phyloP scores from a whole-genome alignment of 1,284 basidiomycete species.

The Moesziomyces sp. region DNA sequence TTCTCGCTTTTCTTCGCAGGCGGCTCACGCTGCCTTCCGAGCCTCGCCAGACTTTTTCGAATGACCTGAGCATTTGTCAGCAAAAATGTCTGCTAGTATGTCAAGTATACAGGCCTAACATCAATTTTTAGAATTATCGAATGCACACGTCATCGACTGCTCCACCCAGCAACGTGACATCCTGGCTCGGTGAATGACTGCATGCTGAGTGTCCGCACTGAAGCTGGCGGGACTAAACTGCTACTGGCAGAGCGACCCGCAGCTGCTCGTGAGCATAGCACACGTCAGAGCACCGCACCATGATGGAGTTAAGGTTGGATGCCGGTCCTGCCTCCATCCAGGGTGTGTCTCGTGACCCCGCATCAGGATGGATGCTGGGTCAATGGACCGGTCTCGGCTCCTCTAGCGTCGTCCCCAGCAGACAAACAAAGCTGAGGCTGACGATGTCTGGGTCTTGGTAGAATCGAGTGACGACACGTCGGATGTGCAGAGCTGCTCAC shows the following conservation, averaged over 20 bases:
- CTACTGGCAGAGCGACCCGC: no score
- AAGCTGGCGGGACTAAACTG: no score
- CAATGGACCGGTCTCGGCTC: no score
- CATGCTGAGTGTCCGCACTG: no score
- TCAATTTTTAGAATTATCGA: no score
- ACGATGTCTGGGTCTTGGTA: no score
- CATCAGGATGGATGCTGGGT: constrained; percentile 1
- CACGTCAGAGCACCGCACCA: no score
- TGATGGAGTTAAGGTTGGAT: no score
- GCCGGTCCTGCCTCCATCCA: no score
- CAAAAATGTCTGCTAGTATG: not conserved
- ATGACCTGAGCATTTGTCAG: constrained; percentile 34
- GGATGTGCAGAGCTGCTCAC: not conserved
- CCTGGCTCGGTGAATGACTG: no score
- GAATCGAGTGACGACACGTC: constrained; percentile 3
- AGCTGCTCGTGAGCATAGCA: no score
- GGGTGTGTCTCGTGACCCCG: constrained; percentile 7
- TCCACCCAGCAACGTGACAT: not conserved
- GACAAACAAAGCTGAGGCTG: not conserved
- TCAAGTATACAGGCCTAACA: not conserved
- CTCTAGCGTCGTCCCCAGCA: not conserved
- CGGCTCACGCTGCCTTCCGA: not conserved
- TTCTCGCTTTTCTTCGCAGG: constrained; percentile 18
- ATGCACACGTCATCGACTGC: not conserved
- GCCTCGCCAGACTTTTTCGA: not conserved